Evolutionary conservation across 2,329 filamentous ascomycete species (phyloP), one percentile per base, ranked within the genome.

Genomic region (Curvularia verruculosa): DNA sequence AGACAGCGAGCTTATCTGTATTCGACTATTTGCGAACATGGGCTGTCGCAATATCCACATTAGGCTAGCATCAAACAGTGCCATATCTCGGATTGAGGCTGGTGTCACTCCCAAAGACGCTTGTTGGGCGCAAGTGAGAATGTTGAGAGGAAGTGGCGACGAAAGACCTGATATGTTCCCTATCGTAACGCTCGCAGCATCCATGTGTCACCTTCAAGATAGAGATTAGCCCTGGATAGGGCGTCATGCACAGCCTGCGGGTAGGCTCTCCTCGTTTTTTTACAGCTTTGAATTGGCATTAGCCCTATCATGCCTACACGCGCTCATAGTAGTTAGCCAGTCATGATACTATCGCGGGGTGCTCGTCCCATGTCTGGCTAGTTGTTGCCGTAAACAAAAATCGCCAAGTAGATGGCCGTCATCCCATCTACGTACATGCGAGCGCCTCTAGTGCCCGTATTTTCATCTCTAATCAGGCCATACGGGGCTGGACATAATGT

Each of bases 211-310:
- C 21, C 21, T 43, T 43, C 19, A 19, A 24, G 40, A 43, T 45
- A 45, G 41, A 45, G 41, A 28, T 45, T 45, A 28, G 41, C 41
- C 41, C 41, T 45, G 24, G 40, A 29, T 28, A 45, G 41, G 41
- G 24, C 41, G 41, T 28, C 24, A 44, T 12, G 24, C 41, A 44
- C 41, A 19, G 28, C 26, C 41, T 28, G 41, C 41, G 28, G 41
- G 24, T 19, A 44, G 4, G 41, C 41, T 44, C 28, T 44, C 41
- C 21, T 44, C 41, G 41, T 44, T 23, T 44, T 44, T 21, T 44
- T 44, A 44, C 21, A 44, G 23, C 41, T 12, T 28, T 44, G 41
- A 44, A 44, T 28, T 28, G 41, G 23, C 21, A 44, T 21, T 44
- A 12, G 41, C 41, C 21, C 8, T 44, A 26, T 44, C 28, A 29